Percentiles rank a stretch among this genome's conserved stretches.
These are phyloP conservation scores for Emmonsia crescens DNA, from an alignment of 2,329 filamentous ascomycete genomes.

Conservation along the genomic window DNA sequence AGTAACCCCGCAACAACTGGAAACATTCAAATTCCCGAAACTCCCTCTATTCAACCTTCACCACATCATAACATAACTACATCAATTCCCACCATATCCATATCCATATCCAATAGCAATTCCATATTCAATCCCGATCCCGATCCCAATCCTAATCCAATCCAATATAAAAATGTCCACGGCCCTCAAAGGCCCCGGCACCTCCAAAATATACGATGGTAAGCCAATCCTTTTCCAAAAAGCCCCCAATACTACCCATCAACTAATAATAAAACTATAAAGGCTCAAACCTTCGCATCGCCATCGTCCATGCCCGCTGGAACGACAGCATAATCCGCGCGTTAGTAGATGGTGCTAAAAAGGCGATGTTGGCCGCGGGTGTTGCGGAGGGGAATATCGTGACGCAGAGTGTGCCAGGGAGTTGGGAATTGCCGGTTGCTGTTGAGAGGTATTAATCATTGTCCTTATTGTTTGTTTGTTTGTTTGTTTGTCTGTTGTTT, in stretches of 20 bases:
- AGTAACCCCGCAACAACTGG: too few relatives aligned
- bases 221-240: slow-evolving; percentile 8
- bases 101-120: not conserved
- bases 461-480: slow-evolving; percentile 1
- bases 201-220: slow-evolving; percentile 48
- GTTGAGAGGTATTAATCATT: slow-evolving; percentile 64
- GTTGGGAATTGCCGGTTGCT: slow-evolving; percentile 88
- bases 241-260: not conserved
- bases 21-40: too few relatives aligned
- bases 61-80: too few relatives aligned
- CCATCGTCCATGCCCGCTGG: slow-evolving; percentile 94
- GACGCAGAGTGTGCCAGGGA: slow-evolving; percentile 79
- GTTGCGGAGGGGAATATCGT: slow-evolving; percentile 84
- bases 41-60: not conserved
- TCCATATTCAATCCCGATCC: not conserved
- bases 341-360: slow-evolving; percentile 69
- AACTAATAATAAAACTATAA: not conserved
- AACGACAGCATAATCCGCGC: slow-evolving; percentile 80
- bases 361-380: slow-evolving; percentile 64
- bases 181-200: slow-evolving; percentile 53
- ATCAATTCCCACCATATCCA: not conserved
- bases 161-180: slow-evolving; percentile 32
- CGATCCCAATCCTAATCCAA: not conserved
- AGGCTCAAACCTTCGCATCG: slow-evolving; percentile 70
- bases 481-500: not conserved